Conservation (phyloP, 192 early-diverging fungal genomes). For the Backusella macrospora region DNA sequence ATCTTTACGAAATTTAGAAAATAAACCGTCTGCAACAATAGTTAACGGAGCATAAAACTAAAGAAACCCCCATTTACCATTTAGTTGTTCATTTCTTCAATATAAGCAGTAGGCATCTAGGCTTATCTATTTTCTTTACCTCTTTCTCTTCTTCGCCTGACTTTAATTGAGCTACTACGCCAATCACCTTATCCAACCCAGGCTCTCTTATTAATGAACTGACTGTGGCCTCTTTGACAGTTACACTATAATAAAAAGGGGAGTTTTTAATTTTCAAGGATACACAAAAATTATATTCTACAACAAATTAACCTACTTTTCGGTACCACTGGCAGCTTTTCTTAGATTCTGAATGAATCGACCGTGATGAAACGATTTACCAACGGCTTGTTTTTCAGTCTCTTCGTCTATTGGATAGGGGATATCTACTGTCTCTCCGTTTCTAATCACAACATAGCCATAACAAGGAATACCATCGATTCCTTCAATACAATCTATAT, state of each 20-base stretch:
- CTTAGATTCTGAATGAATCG: constrained; percentile 88
- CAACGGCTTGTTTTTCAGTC: constrained; percentile 52
- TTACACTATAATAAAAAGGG: constrained; percentile 58
- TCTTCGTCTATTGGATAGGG: constrained; percentile 66
- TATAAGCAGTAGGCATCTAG: background rate
- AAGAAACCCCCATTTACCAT: background rate
- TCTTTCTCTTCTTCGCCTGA: background rate
- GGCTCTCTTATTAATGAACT: constrained; percentile 60
- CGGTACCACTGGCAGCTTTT: constrained; percentile 56
- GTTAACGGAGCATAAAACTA: constrained; percentile 76
- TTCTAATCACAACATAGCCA: constrained; percentile 80
- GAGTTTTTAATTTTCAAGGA: constrained; percentile 3
- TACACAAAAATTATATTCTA: background rate
- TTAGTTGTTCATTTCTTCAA: background rate
- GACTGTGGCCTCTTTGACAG: constrained; percentile 77
- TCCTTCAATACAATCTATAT: constrained; percentile 69
- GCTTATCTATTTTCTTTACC: constrained; percentile 1
- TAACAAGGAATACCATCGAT: constrained; percentile 84
- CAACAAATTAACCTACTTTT: constrained; percentile 49
- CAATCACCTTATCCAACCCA: constrained; percentile 52
- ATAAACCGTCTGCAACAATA: constrained; percentile 92
- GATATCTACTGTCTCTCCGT: constrained; percentile 63
- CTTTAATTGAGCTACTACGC: constrained; percentile 44
- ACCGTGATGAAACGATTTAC: constrained; percentile 93
- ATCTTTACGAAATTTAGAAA: constrained; percentile 90